Evolutionary conservation across 768 basidiomycete species (phyloP).

Genomic region (Russula abietina): DNA sequence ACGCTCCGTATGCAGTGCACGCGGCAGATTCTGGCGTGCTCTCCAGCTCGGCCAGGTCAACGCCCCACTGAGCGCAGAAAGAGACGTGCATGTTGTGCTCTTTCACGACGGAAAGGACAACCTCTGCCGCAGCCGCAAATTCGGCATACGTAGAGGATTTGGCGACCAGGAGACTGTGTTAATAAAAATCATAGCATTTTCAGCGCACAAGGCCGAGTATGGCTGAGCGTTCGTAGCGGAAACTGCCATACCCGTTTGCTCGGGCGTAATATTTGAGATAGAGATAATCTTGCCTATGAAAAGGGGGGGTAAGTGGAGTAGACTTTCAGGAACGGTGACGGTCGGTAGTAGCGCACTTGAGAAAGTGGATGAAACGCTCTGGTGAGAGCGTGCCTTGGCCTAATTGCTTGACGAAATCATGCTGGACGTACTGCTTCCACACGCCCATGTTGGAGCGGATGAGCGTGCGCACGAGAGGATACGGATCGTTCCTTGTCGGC

Average conservation of each 20-base stretch:
- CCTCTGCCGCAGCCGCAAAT: conserved; percentile 58
- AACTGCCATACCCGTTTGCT: conserved; percentile 55
- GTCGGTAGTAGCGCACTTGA: conserved; percentile 48
- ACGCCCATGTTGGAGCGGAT: conserved; percentile 48
- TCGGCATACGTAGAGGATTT: conserved; percentile 62
- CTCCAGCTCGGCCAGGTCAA: conserved; percentile 55
- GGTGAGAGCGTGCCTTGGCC: conserved; percentile 63
- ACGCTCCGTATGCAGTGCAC: conserved; percentile 83
- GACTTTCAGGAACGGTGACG: background rate
- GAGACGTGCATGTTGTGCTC: conserved; percentile 69
- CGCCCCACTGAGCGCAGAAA: conserved; percentile 67
- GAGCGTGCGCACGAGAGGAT: conserved; percentile 62
- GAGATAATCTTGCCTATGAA: conserved; percentile 69
- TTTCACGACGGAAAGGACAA: conserved; percentile 54
- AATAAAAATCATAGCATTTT: background rate
- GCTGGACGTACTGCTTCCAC: conserved; percentile 75
- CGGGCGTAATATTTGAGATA: conserved; percentile 82
- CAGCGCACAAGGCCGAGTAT: background rate
- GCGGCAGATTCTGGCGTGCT: conserved; percentile 58
- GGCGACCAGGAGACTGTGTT: conserved; percentile 59
- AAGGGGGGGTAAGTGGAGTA: background rate
- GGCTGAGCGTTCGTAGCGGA: background rate
- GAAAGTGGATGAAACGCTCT: conserved; percentile 74
- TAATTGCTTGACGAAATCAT: conserved; percentile 75
- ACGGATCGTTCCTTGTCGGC: conserved; percentile 52